Base-by-base conservation (phyloP, 176 grass and related monocot species). In the bread wheat (Triticum aestivum) region DNA sequence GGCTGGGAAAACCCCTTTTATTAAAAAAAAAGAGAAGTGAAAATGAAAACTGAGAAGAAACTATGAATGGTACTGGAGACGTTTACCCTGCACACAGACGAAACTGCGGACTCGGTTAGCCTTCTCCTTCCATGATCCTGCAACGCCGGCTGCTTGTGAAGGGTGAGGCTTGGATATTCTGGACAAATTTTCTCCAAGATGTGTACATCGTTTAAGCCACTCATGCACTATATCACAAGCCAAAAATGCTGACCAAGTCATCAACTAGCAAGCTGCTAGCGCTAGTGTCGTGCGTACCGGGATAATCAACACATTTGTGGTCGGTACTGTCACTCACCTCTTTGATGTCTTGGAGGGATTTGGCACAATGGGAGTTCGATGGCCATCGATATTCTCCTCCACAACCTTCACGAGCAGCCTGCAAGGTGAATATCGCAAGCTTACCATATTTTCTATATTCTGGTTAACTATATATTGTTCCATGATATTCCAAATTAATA, bases 321-420 rank as follows among this genome's bases (percentile, higher is more conserved):
- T 4, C 3, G 14, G 1, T 52, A 30, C 9, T 20, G 33, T 44
- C 35, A 73, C 69, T 83, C 42, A 83, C 82, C 2, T 32, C 15
- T 3, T 13, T 0, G 35, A 83, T 73, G 15, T 23, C 69, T 32
- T 73, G 34, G 6, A 83, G 15, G 9, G 35, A 44, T 8, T 83
- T 73, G 52, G 82, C 69, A 44, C 82, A 83, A 5, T 83, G 37
- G 29, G 35, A 2, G 5, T 73, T 83, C 0, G 13, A 20, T 44
- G 82, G 52, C 14, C 10, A 29, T 4, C 18, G 17, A 23, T 83
- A 83, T 29, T 83, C 34, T 58, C 68, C 81, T 39, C 21, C 27
- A 20, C 81, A 83, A 2, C 4, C 70, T 38, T 73, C 24, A 56
- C 34, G 24, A 84, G 69, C 82, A 74, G 26, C 37, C 82, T 84